Evolutionary conservation across 2,329 filamentous ascomycete genomes (phyloP).

Genomic region (Verticillium tricorpus): DNA sequence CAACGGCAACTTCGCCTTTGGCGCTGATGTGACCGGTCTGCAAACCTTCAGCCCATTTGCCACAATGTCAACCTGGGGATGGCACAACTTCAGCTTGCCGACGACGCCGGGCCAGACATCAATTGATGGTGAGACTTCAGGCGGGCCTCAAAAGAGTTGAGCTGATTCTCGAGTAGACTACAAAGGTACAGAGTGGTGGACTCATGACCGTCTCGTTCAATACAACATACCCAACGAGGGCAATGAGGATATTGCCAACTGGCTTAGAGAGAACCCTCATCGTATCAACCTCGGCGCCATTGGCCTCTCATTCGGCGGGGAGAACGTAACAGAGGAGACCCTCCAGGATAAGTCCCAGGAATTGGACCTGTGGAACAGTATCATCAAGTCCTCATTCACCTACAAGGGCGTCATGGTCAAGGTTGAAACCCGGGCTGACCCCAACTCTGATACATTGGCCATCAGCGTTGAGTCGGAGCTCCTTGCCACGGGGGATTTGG

Average conservation of each 20-base stretch:
- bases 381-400: slow-evolving; percentile 37
- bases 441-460: slow-evolving; percentile 39
- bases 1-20: slow-evolving; percentile 45
- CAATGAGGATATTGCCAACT: slow-evolving; percentile 34
- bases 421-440: slow-evolving; percentile 40
- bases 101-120: slow-evolving; percentile 28
- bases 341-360: slow-evolving; percentile 34
- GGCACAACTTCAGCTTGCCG: slow-evolving; percentile 45
- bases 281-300: slow-evolving; percentile 44
- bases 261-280: slow-evolving; percentile 45
- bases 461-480: slow-evolving; percentile 37
- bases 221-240: slow-evolving; percentile 37
- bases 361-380: slow-evolving; percentile 44
- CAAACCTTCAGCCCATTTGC: slow-evolving; percentile 41
- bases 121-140: slow-evolving; percentile 4
- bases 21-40: slow-evolving; percentile 40
- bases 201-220: slow-evolving; percentile 34
- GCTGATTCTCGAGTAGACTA: slow-evolving; percentile 25
- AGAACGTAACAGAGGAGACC: slow-evolving; percentile 33
- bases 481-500: slow-evolving; percentile 30
- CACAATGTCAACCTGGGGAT: slow-evolving; percentile 44
- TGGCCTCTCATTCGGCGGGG: slow-evolving; percentile 37
- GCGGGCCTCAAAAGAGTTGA: not conserved
- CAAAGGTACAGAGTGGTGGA: slow-evolving; percentile 37
- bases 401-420: slow-evolving; percentile 31